Percentiles rank a stretch among this genome's conserved stretches.
Evolutionary conservation across 768 basidiomycete species (phyloP).

Genomic region (Pleurotus ostreatus): DNA sequence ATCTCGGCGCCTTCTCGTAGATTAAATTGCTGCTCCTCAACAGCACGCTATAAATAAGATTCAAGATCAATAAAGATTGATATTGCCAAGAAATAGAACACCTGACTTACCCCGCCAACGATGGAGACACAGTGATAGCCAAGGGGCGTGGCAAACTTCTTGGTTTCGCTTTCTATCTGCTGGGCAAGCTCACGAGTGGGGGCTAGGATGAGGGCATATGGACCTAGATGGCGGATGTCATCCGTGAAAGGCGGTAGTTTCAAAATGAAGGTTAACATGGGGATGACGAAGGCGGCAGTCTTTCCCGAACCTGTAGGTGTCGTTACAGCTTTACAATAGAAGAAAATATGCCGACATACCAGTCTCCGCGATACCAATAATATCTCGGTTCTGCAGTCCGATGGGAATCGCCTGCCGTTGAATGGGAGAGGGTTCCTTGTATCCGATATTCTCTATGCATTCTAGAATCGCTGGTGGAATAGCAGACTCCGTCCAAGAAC

Average conservation of each 20-base stretch:
- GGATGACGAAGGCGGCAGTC: slow-evolving; percentile 97
- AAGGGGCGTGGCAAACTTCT: slow-evolving; percentile 86
- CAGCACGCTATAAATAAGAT: slow-evolving; percentile 56
- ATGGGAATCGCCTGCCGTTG: slow-evolving; percentile 99
- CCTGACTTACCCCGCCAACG: slow-evolving; percentile 80
- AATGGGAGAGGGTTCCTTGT: slow-evolving; percentile 95
- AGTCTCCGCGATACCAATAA: slow-evolving; percentile 98
- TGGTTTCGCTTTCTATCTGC: slow-evolving; percentile 91
- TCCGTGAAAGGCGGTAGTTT: slow-evolving; percentile 83
- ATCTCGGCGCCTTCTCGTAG: slow-evolving; percentile 98
- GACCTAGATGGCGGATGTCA: slow-evolving; percentile 91
- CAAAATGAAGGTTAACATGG: slow-evolving; percentile 94
- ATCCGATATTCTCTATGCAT: slow-evolving; percentile 88
- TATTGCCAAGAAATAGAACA: slow-evolving; percentile 2
- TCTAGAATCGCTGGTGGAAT: slow-evolving; percentile 79
- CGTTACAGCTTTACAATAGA: slow-evolving; percentile 7
- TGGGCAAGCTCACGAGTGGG: slow-evolving; percentile 99
- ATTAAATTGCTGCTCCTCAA: slow-evolving; percentile 98
- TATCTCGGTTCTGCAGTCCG: slow-evolving; percentile 91
- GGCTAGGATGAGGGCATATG: slow-evolving; percentile 88
- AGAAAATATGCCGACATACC: slow-evolving; percentile 38
- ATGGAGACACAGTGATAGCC: slow-evolving; percentile 96
- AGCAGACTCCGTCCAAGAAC: slow-evolving; percentile 85
- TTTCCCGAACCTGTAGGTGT: slow-evolving; percentile 83
- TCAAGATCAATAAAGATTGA: slow-evolving; percentile 1